Conservation (phyloP, 768 basidiomycete species). For the Mycena galopus region DNA sequence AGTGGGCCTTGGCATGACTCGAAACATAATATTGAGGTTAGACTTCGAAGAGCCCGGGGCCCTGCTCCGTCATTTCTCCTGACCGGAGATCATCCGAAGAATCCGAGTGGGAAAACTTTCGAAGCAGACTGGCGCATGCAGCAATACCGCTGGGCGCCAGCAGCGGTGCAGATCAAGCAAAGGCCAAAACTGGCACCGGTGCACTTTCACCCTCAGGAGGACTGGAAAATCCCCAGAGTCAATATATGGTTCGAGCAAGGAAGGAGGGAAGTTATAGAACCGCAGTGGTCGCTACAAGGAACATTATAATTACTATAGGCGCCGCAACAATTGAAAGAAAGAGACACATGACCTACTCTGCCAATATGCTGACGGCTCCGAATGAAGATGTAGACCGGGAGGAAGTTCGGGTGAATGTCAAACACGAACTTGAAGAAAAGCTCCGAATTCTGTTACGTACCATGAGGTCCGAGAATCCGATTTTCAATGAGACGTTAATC, state of each 20-base stretch:
- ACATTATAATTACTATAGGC: too few species aligned
- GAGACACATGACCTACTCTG: not conserved
- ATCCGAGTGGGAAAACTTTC: not conserved
- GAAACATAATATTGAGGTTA: not conserved
- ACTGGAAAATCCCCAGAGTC: too few species aligned
- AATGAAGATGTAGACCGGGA: not conserved
- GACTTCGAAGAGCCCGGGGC: not conserved
- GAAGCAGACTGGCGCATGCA: not conserved
- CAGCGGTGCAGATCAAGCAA: not conserved
- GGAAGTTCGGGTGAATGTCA: slow-evolving; percentile 10
- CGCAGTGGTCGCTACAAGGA: too few species aligned
- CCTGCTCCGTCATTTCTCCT: slow-evolving; percentile 3
- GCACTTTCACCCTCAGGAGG: too few species aligned
- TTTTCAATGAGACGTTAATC: not conserved
- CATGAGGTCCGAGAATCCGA: not conserved
- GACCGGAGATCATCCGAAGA: slow-evolving; percentile 19
- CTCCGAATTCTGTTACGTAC: not conserved
- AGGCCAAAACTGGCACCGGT: too few species aligned
- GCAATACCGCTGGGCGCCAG: not conserved
- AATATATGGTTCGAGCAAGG: too few species aligned
- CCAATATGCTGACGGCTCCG: not conserved
- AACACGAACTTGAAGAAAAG: slow-evolving; percentile 2
- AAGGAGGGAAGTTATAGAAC: too few species aligned
- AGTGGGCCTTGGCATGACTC: not conserved
- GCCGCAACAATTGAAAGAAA: too few species aligned